Evolutionary conservation across 2,329 filamentous ascomycete species (phyloP), one percentile per base, ranked within the genome.

Genomic region (Ascochyta fabae): DNA sequence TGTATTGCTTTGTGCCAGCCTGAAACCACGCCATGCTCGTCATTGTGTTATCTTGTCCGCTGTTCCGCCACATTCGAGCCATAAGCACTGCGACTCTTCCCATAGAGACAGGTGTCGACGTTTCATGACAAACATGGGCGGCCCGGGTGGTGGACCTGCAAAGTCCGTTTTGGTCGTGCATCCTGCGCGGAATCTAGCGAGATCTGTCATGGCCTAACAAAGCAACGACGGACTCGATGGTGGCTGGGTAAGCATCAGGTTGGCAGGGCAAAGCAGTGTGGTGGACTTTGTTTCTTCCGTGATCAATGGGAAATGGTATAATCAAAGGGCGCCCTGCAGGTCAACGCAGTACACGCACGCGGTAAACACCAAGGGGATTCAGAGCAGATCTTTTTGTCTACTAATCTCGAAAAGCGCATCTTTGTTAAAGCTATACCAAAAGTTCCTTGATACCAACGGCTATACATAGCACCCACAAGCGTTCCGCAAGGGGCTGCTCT

Each of bases 371-470:
- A 16, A 26, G 41, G 29, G 36, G 38, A 13, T 31, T n/a, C n/a
- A 23, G 6, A 31, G 31, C 12, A 19, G 13, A 36, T 33, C 39
- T 26, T 48, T 40, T 47, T 47, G 39, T 26, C 3, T 23, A 26
- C 36, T 48, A 38, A 2, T 6, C 40, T 29, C 29, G 35, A 8
- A 42, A 29, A 29, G 3, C 9, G 34, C 19, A 26, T 39, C 42
- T 56, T 44, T 56, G 47, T 51, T n/a, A 12, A 24, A 16, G 15
- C 51, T 40, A 29, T 16, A 12, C 43, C 39, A 27, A n/a, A 48
- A 15, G 2, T 33, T 45, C n/a, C 19, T 50, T 35, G 22, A 13
- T 16, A 4, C 33, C 34, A 51, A 22, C 24, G 19, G 40, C 53
- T 51, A 51, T 51, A 47, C 43, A 38, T 41, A 48, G 36, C 29